These are phyloP conservation scores for Stereum hirsutum DNA, from an alignment of 1,284 basidiomycete genomes.

Conservation along the genomic window DNA sequence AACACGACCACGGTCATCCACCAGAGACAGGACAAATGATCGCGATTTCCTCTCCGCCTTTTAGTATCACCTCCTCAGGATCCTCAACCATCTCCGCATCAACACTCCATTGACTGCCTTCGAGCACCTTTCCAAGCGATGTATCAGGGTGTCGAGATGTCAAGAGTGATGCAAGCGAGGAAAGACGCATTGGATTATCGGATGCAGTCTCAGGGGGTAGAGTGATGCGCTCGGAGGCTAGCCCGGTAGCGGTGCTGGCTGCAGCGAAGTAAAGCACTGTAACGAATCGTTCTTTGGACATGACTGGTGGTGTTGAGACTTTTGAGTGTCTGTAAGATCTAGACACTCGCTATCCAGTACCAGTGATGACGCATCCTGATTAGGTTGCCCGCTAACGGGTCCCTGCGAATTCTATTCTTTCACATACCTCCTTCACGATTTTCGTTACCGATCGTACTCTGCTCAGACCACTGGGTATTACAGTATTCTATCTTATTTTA, in stretches of 20 bases:
- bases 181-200: conserved; percentile 33
- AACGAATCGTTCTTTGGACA: conserved; percentile 20
- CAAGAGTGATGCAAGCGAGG: conserved; percentile 41
- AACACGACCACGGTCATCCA: no score
- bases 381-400: no score
- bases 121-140: conserved; percentile 41
- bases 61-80: conserved; percentile 35
- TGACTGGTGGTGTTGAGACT: no score
- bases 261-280: conserved; percentile 77
- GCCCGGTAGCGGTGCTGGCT: conserved; percentile 59
- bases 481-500: no score
- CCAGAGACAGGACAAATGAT: conserved; percentile 80
- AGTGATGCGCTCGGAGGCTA: conserved; percentile 36
- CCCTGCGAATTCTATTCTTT: no score
- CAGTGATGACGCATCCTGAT: no score
- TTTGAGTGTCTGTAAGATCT: no score
- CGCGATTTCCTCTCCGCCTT: conserved; percentile 70
- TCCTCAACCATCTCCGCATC: conserved; percentile 74
- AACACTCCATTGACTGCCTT: conserved; percentile 66
- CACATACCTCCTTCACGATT: no score
- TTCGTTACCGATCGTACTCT: no score
- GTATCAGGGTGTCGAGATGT: conserved; percentile 40
- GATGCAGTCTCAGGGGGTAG: conserved; percentile 30
- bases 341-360: no score
- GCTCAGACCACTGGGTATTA: no score